Evolutionary conservation across 345 rosid species (phyloP), one percentile per base, ranked within the genome.

Genomic region (Lagerstroemia speciosa): DNA sequence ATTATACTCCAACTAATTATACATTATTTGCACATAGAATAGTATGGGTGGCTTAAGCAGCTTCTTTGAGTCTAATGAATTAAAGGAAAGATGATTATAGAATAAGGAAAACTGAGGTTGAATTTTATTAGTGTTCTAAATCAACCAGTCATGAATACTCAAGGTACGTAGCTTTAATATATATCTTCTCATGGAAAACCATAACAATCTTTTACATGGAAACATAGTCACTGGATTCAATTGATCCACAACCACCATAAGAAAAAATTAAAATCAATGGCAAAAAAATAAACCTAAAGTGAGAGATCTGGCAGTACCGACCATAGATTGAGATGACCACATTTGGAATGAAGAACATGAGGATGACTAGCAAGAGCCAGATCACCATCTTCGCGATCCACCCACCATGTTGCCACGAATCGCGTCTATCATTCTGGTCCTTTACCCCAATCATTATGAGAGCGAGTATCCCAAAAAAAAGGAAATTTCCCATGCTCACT

Each of bases 391-490:
- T 94, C n/a, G 85, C 79, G 67, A 78, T 65, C 99, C 99, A 94
- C 69, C 99, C 93, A 15, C 96, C 96, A 55, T 94, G 99, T 66
- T 94, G 98, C 98, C 93, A 87, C 0, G 97, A 86, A 75, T 94
- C 98, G 50, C 96, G 97, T 70, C 70, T 83, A 40, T 91, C 98
- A 64, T 88, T 94, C 80, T 91, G 98, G 81, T 91, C 92, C 84
- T 88, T 94, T 27, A 94, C 84, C 53, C 99, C 89, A 71, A 91
- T 89, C 99, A 94, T 91, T 74, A 94, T 85, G 67, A 91, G 81
- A 46, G 97, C 87, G 53, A 86, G 78, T 58, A 84, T 58, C 1
- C 73, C 86, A 62, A 94, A 94, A 79, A 94, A 94, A 65, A 91
- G 73, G 76, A 84, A 94, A 74, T 87, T 89, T 53, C 99, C 98